phyloP scores from a whole-genome alignment of 495 filamentous ascomycete species.

The Podospora pseudocomata region DNA sequence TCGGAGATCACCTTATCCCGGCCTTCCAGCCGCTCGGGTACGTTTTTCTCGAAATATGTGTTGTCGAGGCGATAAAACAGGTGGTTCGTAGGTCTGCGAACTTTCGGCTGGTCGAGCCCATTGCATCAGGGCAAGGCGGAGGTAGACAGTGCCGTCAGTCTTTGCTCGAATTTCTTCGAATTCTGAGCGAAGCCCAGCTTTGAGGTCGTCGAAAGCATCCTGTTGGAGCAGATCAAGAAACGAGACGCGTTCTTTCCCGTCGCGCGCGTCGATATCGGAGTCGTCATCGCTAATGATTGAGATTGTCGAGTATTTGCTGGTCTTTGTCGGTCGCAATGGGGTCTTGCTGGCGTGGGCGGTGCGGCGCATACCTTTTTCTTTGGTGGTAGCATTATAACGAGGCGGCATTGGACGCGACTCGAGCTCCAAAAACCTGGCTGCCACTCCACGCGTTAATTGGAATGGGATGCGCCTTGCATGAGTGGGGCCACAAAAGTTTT shows the following conservation, averaged over 20 bases:
- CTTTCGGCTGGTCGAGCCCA: conserved; percentile 19
- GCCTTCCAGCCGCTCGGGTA: neutral
- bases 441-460: neutral
- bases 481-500: too few species aligned
- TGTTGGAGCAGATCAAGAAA: conserved; percentile 10
- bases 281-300: neutral
- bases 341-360: neutral
- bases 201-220: conserved; percentile 16
- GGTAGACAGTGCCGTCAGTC: neutral
- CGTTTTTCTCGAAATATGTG: conserved; percentile 4
- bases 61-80: conserved; percentile 19
- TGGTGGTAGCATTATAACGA: conserved; percentile 1
- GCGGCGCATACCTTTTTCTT: neutral
- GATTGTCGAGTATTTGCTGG: neutral
- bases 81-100: conserved; percentile 6
- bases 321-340: neutral
- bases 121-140: conserved; percentile 15
- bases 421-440: neutral
- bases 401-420: neutral
- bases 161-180: conserved; percentile 6
- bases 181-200: conserved; percentile 9
- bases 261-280: neutral
- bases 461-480: too few species aligned
- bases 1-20: conserved; percentile 14
- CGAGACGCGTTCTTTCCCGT: neutral